phyloP scores from a whole-genome alignment of 2,329 filamentous ascomycete genomes.

The Sporothrix inflata region DNA sequence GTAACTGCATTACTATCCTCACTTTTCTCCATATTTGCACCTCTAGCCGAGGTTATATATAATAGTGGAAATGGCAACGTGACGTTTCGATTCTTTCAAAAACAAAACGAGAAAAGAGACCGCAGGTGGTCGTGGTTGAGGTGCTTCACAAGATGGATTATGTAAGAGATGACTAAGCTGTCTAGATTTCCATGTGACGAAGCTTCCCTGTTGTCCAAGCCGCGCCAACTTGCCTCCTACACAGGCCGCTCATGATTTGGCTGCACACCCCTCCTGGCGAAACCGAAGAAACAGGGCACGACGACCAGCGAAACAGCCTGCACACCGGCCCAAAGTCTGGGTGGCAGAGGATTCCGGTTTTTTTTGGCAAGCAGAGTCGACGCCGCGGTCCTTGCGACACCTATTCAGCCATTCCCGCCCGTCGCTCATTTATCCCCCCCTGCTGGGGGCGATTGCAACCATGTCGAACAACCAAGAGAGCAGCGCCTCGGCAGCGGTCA shows the following conservation, averaged over 20 bases:
- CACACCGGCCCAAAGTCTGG: background rate
- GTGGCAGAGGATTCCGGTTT: conserved; percentile 7
- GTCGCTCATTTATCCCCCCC: background rate
- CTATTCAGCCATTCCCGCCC: background rate
- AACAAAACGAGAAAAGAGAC: too few relatives aligned
- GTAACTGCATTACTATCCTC: too few relatives aligned
- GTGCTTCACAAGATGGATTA: background rate
- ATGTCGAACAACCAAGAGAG: conserved; percentile 13
- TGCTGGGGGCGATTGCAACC: background rate
- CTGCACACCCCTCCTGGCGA: conserved; percentile 12
- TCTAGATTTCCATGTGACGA: background rate
- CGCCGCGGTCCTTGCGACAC: background rate
- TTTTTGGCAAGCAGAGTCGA: background rate
- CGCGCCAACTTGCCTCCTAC: background rate
- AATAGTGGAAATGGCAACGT: too few relatives aligned
- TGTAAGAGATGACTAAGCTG: background rate
- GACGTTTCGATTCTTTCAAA: too few relatives aligned
- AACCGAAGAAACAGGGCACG: conserved; percentile 7
- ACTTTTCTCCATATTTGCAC: too few relatives aligned
- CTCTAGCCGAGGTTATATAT: too few relatives aligned
- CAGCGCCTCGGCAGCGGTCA: background rate
- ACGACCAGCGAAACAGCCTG: background rate
- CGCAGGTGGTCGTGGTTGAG: background rate
- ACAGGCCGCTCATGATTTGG: background rate
- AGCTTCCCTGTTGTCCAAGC: background rate